These are phyloP conservation scores for Saccharomycopsis phalli DNA, from an alignment of 1,139 yeast genomes.

Conservation along the genomic window DNA sequence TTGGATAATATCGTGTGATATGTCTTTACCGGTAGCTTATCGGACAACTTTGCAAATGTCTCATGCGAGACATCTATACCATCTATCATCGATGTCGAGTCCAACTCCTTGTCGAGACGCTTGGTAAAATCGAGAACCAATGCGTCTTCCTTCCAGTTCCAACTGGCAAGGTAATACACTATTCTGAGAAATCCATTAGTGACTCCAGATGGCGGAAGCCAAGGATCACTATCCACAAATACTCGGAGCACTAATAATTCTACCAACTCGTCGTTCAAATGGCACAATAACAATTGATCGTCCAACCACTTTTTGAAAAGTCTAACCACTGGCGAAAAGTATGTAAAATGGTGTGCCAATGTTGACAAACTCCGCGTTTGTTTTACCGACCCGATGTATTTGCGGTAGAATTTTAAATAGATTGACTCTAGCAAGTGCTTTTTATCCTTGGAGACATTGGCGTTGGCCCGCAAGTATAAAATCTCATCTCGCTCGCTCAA, in stretches of 20 bases:
- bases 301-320: conserved; percentile 86
- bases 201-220: conserved; percentile 66
- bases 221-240: conserved; percentile 83
- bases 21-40: conserved; percentile 52
- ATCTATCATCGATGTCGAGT: conserved; percentile 21
- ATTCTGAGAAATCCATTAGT: conserved; percentile 75
- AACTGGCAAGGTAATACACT: conserved; percentile 58
- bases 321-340: conserved; percentile 72
- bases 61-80: conserved; percentile 1
- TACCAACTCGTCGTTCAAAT: conserved; percentile 66
- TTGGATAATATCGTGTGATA: conserved; percentile 55
- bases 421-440: conserved; percentile 52
- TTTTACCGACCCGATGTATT: conserved; percentile 60
- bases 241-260: conserved; percentile 79
- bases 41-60: conserved; percentile 33
- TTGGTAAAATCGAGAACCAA: conserved; percentile 66
- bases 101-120: conserved; percentile 31
- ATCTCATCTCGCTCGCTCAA: conserved; percentile 76
- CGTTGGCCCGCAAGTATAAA: conserved; percentile 60
- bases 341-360: conserved; percentile 64
- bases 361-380: conserved; percentile 75
- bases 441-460: conserved; percentile 49
- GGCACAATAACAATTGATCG: conserved; percentile 55
- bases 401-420: conserved; percentile 57
- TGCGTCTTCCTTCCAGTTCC: conserved; percentile 95